Evolutionary conservation across 2,329 filamentous ascomycete species (phyloP).

Genomic region (Septoria petroselini): DNA sequence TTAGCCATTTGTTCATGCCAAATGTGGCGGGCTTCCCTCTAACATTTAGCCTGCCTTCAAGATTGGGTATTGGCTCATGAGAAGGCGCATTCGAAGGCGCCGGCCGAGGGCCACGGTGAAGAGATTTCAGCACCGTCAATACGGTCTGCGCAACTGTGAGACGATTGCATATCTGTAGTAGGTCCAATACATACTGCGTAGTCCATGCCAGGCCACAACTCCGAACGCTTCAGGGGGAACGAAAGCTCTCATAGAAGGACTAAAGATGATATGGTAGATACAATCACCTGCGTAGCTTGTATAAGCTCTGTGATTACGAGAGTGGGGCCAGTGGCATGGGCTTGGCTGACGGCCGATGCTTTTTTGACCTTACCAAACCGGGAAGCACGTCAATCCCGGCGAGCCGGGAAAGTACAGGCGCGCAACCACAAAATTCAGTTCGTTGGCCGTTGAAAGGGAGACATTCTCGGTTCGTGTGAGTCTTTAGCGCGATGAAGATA

Average conservation of each 20-base stretch:
- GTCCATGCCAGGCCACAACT: neutral
- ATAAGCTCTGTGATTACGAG: neutral
- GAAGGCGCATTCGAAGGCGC: neutral
- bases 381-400: too few species aligned
- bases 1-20: neutral
- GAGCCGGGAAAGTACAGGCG: too few species aligned
- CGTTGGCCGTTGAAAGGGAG: too few species aligned
- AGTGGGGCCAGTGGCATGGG: too few species aligned
- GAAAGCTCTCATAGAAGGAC: neutral
- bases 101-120: neutral
- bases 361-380: too few species aligned
- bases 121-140: neutral
- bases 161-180: neutral
- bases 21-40: neutral
- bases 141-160: neutral
- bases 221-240: neutral
- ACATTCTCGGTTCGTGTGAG: too few species aligned
- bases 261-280: neutral
- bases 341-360: too few species aligned
- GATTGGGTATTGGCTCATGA: neutral
- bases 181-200: neutral
- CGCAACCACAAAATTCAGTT: too few species aligned
- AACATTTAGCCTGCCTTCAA: neutral
- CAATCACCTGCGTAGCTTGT: neutral
- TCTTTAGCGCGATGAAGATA: too few species aligned